Conservation (phyloP, 2,329 filamentous ascomycete species). For the Chalaropsis ovoidea region DNA sequence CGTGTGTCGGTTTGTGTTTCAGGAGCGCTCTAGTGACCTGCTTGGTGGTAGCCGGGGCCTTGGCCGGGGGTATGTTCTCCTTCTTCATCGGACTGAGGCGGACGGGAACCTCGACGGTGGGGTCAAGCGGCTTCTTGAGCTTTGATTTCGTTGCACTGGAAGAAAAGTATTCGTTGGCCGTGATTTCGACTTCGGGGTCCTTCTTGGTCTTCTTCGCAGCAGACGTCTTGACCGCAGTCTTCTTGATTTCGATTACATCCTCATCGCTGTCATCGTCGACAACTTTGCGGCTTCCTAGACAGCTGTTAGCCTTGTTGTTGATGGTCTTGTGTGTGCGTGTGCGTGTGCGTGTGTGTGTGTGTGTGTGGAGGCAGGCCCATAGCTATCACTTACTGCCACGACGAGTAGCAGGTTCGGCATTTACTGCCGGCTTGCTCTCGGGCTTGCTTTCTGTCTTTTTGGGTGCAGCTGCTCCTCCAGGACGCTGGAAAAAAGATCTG, state of each 20-base stretch:
- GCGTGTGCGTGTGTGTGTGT: neutral
- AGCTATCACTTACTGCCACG: slow-evolving; percentile 36
- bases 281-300: slow-evolving; percentile 52
- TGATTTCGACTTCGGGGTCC: slow-evolving; percentile 40
- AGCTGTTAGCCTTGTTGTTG: slow-evolving; percentile 26
- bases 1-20: slow-evolving; percentile 11
- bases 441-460: slow-evolving; percentile 41
- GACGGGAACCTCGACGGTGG: slow-evolving; percentile 36
- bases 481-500: slow-evolving; percentile 77
- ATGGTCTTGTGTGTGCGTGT: neutral
- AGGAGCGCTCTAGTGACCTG: slow-evolving; percentile 8
- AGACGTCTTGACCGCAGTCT: slow-evolving; percentile 47
- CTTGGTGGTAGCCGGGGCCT: slow-evolving; percentile 29
- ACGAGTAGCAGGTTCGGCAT: slow-evolving; percentile 29
- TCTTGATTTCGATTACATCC: slow-evolving; percentile 30
- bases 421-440: slow-evolving; percentile 38
- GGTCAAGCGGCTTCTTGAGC: slow-evolving; percentile 34
- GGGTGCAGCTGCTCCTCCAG: slow-evolving; percentile 47
- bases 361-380: too few relatives aligned
- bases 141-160: slow-evolving; percentile 31
- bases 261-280: slow-evolving; percentile 76
- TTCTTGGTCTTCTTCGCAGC: slow-evolving; percentile 45
- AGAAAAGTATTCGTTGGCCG: slow-evolving; percentile 50
- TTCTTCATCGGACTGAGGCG: slow-evolving; percentile 47
- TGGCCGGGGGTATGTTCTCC: slow-evolving; percentile 29